Evolutionary conservation across 441 rosid species (phyloP), one percentile per base, ranked within the genome.

Genomic region (Jatropha multifida): DNA sequence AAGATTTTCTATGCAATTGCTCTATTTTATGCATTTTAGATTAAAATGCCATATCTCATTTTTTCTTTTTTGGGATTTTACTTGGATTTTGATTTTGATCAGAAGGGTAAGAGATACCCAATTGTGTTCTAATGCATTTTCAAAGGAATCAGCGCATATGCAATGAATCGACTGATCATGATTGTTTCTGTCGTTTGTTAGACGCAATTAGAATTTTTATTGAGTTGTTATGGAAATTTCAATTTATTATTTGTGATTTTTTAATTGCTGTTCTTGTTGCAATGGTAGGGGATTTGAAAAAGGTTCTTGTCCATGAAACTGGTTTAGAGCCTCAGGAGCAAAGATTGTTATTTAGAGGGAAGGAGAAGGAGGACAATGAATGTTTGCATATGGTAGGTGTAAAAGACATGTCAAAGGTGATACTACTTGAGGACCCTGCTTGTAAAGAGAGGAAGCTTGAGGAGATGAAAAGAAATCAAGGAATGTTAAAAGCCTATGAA

Each of bases 301-400:
- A 44, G 75, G 59, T 78, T 60, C 81, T 88, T 69, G 84, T 81
- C 49, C 77, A 76, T 37, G 85, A 83, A 68, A 78, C 83, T 23
- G 86, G 86, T 48, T 68, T 88, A 82, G 84, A 88, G 81, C 86
- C 89, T 0, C 72, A 78, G 66, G 90, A 83, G 75, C 92, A 88
- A 78, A 83, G 88, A 41, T 76, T 88, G 55, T 76, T 87, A 77
- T 88, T 84, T 72, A 84, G 81, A 81, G 92, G 90, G 44, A 87
- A 85, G 74, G 92, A 87, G 69, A 84, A 82, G 73, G 90, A 85
- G 18, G 86, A 87, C 63, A 81, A 67, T 48, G 90, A 87, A 68
- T 77, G 65, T 79, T 74, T 88, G 68, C 84, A 87, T 55, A 83
- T 81, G 85, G 90, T 67, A 54, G 92, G 92, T 60, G 82, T 87